Evolutionary conservation across 495 filamentous ascomycete species (phyloP).

Genomic region (Aspergillus mulundensis): DNA sequence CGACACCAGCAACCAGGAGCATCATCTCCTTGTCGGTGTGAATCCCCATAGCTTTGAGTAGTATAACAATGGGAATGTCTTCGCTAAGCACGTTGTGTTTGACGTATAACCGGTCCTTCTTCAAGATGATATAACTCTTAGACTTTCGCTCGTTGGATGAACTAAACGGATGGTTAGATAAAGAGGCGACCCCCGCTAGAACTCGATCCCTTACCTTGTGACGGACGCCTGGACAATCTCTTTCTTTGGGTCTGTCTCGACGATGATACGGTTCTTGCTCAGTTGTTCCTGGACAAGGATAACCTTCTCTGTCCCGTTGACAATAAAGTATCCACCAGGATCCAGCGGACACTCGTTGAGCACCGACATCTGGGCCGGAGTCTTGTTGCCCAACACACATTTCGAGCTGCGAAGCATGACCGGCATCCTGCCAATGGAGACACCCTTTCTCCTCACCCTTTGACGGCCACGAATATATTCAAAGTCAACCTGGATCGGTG

Average conservation of each 20-base stretch:
- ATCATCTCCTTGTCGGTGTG: constrained; percentile 92
- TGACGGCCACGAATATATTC: constrained; percentile 74
- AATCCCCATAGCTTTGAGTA: constrained; percentile 90
- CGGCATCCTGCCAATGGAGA: constrained; percentile 84
- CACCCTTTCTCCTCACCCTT: constrained; percentile 61
- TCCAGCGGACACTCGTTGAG: constrained; percentile 94
- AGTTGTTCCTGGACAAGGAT: constrained; percentile 97
- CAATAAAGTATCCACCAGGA: constrained; percentile 95
- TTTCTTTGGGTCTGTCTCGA: constrained; percentile 86
- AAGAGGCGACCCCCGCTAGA: neutral
- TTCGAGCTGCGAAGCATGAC: constrained; percentile 96
- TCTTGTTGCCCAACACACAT: constrained; percentile 76
- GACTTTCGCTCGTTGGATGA: constrained; percentile 96
- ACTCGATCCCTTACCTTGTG: constrained; percentile 51
- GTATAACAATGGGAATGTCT: constrained; percentile 84
- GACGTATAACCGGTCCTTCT: constrained; percentile 84
- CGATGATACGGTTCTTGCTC: constrained; percentile 97
- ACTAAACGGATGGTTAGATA: constrained; percentile 41
- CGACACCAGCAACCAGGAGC: constrained; percentile 77
- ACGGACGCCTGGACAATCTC: constrained; percentile 92
- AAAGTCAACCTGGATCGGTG: constrained; percentile 85
- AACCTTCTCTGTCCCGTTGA: constrained; percentile 97
- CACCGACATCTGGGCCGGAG: constrained; percentile 75
- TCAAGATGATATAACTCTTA: constrained; percentile 89
- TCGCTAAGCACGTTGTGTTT: constrained; percentile 92